These are phyloP conservation scores for Bondarzewia mesenterica DNA, from an alignment of 1,284 basidiomycete species.

Conservation along the genomic window DNA sequence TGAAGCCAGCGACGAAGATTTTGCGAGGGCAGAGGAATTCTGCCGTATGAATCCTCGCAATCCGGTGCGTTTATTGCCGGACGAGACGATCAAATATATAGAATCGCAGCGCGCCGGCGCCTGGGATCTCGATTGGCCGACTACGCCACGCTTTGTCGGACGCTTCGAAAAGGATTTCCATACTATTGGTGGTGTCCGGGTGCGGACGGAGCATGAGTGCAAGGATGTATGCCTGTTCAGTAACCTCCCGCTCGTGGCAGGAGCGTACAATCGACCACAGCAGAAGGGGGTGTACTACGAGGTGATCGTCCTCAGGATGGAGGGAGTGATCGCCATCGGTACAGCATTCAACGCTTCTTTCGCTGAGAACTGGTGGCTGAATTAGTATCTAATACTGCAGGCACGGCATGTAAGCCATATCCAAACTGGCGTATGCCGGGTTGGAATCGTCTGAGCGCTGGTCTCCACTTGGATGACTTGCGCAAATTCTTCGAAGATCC, in stretches of 20 bases:
- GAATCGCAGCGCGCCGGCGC: slow-evolving; percentile 33
- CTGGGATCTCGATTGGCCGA: slow-evolving; percentile 37
- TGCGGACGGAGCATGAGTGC: slow-evolving; percentile 34
- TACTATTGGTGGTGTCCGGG: slow-evolving; percentile 26
- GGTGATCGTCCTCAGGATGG: slow-evolving; percentile 44
- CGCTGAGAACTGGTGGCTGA: neutral
- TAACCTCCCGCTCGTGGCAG: slow-evolving; percentile 52
- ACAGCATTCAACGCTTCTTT: neutral
- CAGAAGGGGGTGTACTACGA: slow-evolving; percentile 60
- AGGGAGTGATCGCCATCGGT: slow-evolving; percentile 56
- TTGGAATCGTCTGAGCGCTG: slow-evolving; percentile 61
- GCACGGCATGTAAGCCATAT: slow-evolving; percentile 58
- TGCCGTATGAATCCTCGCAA: slow-evolving; percentile 32
- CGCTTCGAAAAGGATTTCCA: slow-evolving; percentile 29
- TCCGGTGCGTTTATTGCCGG: slow-evolving; percentile 37
- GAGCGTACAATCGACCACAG: slow-evolving; percentile 45
- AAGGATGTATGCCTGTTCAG: slow-evolving; percentile 48
- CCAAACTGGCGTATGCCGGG: slow-evolving; percentile 61
- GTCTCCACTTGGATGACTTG: slow-evolving; percentile 61
- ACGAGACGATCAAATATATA: slow-evolving; percentile 40
- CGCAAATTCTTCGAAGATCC: slow-evolving; percentile 66
- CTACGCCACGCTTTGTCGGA: slow-evolving; percentile 30
- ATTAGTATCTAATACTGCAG: slow-evolving; percentile 23
- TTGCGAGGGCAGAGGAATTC: slow-evolving; percentile 38
- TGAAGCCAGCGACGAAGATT: slow-evolving; percentile 50